Evolutionary conservation across 2,329 filamentous ascomycete species (phyloP), one percentile per base, ranked within the genome.

Genomic region (Arthrobotrys pseudoclavata): DNA sequence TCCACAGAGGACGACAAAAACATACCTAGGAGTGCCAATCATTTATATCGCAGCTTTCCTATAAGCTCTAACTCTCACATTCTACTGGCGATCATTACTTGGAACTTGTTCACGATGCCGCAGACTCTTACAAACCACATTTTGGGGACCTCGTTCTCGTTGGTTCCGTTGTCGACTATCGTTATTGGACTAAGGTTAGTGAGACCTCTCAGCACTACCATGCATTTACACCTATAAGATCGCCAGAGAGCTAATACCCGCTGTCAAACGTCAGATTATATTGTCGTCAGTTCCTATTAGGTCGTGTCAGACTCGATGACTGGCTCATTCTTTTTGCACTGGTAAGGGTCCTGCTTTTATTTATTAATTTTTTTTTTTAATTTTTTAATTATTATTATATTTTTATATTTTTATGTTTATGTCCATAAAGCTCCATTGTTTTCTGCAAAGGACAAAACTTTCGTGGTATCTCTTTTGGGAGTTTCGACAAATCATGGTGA

Each of bases 321-420:
- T 83, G 82, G 71, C 81, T 85, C 34, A 84, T 84, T 55, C 52
- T 84, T 0, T 20, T 82, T 34, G 81, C 84, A 26, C 47, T 77
- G 50, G 74, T 77, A 68, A 60, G 74, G 0, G 12, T n/a, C 22
- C 20, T 22, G 12, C 20, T 60, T 20, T n/a, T n/a, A n/a, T n/a
- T n/a, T n/a, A n/a, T n/a, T n/a, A n/a, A n/a, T n/a, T n/a, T n/a
- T n/a, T n/a, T n/a, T n/a, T n/a, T n/a, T n/a, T n/a, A n/a, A n/a
- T n/a, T n/a, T n/a, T n/a, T n/a, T n/a, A n/a, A n/a, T n/a, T n/a
- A n/a, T n/a, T n/a, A n/a, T n/a, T n/a, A n/a, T n/a, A n/a, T n/a
- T n/a, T n/a, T n/a, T n/a, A n/a, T n/a, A n/a, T n/a, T n/a, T n/a
- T n/a, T n/a, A n/a, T n/a, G n/a, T n/a, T n/a, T 20, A 12, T 24